phyloP scores from a whole-genome alignment of 2,329 filamentous ascomycete species.

The Monosporascus sp. region DNA sequence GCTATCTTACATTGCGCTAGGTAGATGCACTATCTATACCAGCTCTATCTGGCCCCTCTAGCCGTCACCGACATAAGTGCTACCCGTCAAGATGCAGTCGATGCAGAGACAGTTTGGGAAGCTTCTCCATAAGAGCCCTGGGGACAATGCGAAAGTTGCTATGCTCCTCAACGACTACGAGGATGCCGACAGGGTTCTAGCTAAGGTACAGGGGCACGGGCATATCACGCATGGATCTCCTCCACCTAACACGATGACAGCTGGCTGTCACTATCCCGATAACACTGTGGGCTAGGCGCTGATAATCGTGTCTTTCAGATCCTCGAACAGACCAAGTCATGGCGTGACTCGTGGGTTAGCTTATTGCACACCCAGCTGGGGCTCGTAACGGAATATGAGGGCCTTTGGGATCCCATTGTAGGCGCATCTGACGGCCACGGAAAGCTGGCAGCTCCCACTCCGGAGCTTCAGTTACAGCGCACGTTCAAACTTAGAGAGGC shows the following conservation, averaged over 20 bases:
- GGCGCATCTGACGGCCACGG: conserved; percentile 55
- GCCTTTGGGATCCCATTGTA: conserved; percentile 71
- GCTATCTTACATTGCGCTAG: not conserved
- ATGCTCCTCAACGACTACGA: conserved; percentile 74
- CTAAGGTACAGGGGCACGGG: conserved; percentile 48
- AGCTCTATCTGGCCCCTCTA: not conserved
- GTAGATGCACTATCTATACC: not conserved
- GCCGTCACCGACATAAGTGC: not conserved
- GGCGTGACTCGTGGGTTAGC: conserved; percentile 73
- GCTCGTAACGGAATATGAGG: conserved; percentile 62
- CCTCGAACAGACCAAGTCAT: conserved; percentile 68
- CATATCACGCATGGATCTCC: not conserved
- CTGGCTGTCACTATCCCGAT: not conserved
- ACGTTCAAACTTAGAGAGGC: conserved; percentile 60
- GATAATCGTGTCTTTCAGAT: conserved; percentile 46
- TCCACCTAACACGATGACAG: no score
- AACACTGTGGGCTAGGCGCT: not conserved
- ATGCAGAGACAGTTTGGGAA: conserved; percentile 72
- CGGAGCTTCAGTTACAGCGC: conserved; percentile 56
- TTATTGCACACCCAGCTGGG: conserved; percentile 65
- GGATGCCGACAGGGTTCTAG: conserved; percentile 69
- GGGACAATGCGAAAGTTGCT: conserved; percentile 72
- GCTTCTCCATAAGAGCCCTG: conserved; percentile 61
- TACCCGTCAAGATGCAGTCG: conserved; percentile 52
- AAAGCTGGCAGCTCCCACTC: conserved; percentile 54